Base-by-base conservation (phyloP, 2,329 filamentous ascomycete species). In the Aspergillus fumigatus region DNA sequence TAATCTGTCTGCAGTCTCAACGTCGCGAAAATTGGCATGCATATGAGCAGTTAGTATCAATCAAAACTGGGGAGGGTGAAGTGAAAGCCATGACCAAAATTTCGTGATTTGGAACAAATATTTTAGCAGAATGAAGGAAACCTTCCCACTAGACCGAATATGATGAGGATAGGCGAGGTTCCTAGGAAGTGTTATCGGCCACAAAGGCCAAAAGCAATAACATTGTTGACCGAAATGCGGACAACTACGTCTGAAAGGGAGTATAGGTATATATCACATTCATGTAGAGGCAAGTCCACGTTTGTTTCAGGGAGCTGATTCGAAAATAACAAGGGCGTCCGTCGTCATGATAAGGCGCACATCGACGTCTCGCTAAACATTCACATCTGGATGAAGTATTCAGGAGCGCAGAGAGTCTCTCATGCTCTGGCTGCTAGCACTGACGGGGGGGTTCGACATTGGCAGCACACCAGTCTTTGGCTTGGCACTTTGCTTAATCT, bases 341-440 rank as follows among this genome's bases (percentile, higher is more conserved):
- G 43, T 6, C 21, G 11, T 14, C 43, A 47, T 47, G 21, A 23
- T 23, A 23, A 47, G 21, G 21, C 14, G 43, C 43, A 47, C 10
- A 5, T 47, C 43, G 21, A 14, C 23, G 6, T 14, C 43, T 21
- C 23, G 10, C 11, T 26, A 25, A 47, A 7, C 9, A 21, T 14
- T 45, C 10, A 10, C 21, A 11, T 19, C 41, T 23, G 11, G 21
- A 3, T 35, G 52, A 45, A 48, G 38, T 21, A 43, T 57, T 70
- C 75, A 88, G 67, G 84, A 86, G 74, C 93, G 92, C 59, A 91
- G 80, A 17, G 88, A 88, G 74, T 97, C 93, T 68, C 90, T 85
- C 82, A 87, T 91, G 79, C 92, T 97, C 77, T 92, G 88, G 62
- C 89, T 88, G 79, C 92, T 97, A 25, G 93, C 91, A 74, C 92